Evolutionary conservation across 1,284 basidiomycete species (phyloP).

Genomic region (Sporisorium exsertum): DNA sequence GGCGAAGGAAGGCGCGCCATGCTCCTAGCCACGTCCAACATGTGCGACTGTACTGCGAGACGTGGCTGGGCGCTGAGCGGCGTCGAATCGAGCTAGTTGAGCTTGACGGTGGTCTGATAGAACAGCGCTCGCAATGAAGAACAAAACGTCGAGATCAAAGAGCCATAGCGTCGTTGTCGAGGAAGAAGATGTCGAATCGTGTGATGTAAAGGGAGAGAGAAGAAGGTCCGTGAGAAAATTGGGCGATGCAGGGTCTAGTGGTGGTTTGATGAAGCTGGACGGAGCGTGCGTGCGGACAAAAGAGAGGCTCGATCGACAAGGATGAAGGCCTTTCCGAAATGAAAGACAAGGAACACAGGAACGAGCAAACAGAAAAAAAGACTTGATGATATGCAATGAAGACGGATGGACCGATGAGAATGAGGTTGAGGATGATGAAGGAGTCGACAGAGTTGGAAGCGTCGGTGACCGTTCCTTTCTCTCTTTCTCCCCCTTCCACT

Average conservation of each 20-base stretch:
- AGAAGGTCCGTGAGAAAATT: neutral
- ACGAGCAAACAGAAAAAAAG: neutral
- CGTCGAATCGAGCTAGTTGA: neutral
- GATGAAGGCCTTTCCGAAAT: neutral
- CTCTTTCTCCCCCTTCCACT: too few relatives aligned
- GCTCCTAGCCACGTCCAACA: conserved; percentile 29
- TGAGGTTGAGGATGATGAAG: neutral
- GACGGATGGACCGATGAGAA: neutral
- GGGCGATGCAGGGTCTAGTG: neutral
- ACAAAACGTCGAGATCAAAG: neutral
- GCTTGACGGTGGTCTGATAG: too few relatives aligned
- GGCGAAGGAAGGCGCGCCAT: conserved; percentile 21
- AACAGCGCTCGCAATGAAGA: neutral
- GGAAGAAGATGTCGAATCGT: neutral
- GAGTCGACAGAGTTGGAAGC: neutral
- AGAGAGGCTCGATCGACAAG: neutral
- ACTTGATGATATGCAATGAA: neutral
- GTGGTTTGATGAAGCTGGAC: neutral
- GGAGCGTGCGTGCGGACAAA: conserved; percentile 1
- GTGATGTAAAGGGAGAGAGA: neutral
- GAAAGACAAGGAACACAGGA: neutral
- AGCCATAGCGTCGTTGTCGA: neutral
- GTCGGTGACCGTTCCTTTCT: neutral
- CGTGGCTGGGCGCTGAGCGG: neutral
- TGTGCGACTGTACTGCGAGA: conserved; percentile 1